A percentile compares a stretch with the other conserved stretches of the same genome.
phyloP scores from a whole-genome alignment of 176 grass and related monocot species.

The Oryza longistaminata region DNA sequence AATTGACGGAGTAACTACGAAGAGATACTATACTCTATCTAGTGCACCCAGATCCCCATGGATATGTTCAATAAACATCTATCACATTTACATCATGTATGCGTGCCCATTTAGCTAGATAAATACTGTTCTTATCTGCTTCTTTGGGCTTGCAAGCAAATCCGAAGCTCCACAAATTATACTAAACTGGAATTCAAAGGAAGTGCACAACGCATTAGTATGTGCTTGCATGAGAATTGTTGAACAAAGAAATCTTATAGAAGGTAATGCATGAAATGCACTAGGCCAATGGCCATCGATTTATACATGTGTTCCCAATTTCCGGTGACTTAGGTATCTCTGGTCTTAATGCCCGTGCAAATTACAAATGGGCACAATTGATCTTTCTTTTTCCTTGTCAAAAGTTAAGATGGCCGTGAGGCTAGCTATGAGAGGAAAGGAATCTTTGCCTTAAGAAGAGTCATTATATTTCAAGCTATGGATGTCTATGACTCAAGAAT shows the following conservation, averaged over 20 bases:
- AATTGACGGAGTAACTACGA: too few relatives aligned
- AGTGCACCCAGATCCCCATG: not conserved
- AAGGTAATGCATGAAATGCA: slow-evolving; percentile 3
- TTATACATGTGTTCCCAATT: not conserved
- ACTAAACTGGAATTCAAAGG: not conserved
- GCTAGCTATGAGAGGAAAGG: not conserved
- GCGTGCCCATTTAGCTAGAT: not conserved
- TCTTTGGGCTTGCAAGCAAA: not conserved
- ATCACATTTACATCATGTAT: not conserved
- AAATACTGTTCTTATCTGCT: not conserved
- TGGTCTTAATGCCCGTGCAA: not conserved
- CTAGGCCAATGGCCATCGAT: not conserved
- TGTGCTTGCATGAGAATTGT: not conserved
- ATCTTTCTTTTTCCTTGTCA: not conserved
- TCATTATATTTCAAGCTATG: not conserved
- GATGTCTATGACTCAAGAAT: not conserved
- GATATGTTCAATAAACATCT: too few relatives aligned
- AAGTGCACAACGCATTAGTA: not conserved
- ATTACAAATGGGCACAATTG: not conserved
- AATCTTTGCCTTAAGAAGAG: not conserved
- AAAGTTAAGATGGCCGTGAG: not conserved
- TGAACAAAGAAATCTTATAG: not conserved
- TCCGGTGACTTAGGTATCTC: not conserved
- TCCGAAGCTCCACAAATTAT: not conserved
- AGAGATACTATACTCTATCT: not conserved